Conservation (phyloP, 257 asterid species). For the Scutellaria galericulata region DNA sequence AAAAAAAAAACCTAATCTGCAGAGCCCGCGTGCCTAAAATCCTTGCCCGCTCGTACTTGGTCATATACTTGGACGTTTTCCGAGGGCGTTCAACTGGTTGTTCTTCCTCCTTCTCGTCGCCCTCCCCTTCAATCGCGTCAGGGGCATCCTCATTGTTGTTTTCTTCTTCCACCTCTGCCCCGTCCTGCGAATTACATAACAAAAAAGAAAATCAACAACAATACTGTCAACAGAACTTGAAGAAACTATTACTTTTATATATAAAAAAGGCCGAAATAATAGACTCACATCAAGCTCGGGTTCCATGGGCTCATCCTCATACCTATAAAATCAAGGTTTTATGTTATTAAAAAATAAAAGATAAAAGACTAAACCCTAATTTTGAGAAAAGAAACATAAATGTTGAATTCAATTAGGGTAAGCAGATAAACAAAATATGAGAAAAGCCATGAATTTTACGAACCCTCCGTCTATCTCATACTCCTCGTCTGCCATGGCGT, state of each 20-base stretch:
- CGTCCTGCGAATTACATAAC: slow-evolving; percentile 57
- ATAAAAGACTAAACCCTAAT: slow-evolving; percentile 33
- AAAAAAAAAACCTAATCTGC: slow-evolving; percentile 72
- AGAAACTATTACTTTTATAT: neutral
- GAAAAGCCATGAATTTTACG: neutral
- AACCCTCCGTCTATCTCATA: slow-evolving; percentile 88
- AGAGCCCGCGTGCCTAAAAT: slow-evolving; percentile 90
- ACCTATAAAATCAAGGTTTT: slow-evolving; percentile 43
- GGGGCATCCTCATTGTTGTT: slow-evolving; percentile 51
- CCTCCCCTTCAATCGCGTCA: slow-evolving; percentile 66
- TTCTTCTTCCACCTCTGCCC: slow-evolving; percentile 79
- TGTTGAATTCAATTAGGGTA: neutral
- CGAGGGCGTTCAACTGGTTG: slow-evolving; percentile 69
- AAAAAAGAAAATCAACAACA: neutral
- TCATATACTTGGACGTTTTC: slow-evolving; percentile 89
- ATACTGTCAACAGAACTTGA: neutral
- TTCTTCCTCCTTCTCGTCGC: slow-evolving; percentile 69
- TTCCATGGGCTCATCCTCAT: slow-evolving; percentile 85
- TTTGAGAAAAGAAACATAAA: neutral
- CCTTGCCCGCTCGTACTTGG: slow-evolving; percentile 93
- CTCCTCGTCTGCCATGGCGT: slow-evolving; percentile 88
- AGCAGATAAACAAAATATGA: neutral
- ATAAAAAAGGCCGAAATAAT: neutral
- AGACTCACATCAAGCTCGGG: slow-evolving; percentile 78
- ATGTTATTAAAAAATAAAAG: slow-evolving; percentile 2